These are phyloP conservation scores for Wickerhamiella vanderwaltii DNA, from an alignment of 805 yeast species.

Conservation along the genomic window DNA sequence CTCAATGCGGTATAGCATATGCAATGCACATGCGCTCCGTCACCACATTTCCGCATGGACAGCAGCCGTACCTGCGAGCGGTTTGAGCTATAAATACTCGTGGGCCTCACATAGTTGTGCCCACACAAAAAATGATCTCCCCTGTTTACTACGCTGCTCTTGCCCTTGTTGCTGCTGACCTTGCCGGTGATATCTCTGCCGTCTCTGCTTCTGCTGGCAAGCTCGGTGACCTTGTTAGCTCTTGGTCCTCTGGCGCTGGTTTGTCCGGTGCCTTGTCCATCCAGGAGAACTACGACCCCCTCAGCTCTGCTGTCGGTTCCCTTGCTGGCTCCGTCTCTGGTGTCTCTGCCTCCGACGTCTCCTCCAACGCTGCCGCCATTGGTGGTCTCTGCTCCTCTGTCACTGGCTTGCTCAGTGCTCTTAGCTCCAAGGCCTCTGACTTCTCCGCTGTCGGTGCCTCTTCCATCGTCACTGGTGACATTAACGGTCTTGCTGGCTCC, in stretches of 20 bases:
- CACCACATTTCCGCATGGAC: no score
- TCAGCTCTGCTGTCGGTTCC: slow-evolving; percentile 9
- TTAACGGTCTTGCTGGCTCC: slow-evolving; percentile 16
- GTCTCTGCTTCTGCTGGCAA: slow-evolving; percentile 40
- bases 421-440: slow-evolving; percentile 19
- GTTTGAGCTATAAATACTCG: no score
- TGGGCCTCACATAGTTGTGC: slow-evolving; percentile 13
- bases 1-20: no score
- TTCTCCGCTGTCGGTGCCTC: slow-evolving; percentile 20
- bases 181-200: slow-evolving; percentile 8
- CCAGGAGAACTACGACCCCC: slow-evolving; percentile 15
- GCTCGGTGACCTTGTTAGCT: slow-evolving; percentile 10
- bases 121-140: slow-evolving; percentile 1
- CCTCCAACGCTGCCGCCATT: slow-evolving; percentile 9
- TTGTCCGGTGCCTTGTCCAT: slow-evolving; percentile 17
- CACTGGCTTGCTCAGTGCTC: slow-evolving; percentile 15
- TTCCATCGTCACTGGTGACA: slow-evolving; percentile 20
- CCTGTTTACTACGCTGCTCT: slow-evolving; percentile 13
- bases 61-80: no score
- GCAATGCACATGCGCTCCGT: no score
- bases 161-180: slow-evolving; percentile 12
- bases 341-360: slow-evolving; percentile 9
- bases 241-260: slow-evolving; percentile 15
- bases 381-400: slow-evolving; percentile 14
- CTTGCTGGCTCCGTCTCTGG: slow-evolving; percentile 10